Percentiles rank a stretch among this genome's conserved stretches.
phyloP scores from a whole-genome alignment of 2,329 filamentous ascomycete genomes.

The Zasmidium cellare region DNA sequence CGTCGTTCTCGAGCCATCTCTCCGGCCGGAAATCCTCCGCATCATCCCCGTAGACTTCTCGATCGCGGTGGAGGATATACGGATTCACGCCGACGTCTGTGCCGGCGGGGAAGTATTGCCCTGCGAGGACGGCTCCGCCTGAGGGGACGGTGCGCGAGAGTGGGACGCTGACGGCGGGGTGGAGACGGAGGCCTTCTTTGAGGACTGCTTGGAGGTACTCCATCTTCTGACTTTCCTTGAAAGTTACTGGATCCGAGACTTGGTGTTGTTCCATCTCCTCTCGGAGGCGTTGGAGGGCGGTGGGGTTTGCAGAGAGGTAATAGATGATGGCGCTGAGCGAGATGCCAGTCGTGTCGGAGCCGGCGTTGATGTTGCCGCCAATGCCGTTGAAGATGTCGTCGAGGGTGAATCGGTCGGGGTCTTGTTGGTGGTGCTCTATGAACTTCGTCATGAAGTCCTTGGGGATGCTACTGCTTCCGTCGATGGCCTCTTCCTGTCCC shows the following conservation, averaged over 20 bases:
- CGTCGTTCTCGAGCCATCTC: constrained; percentile 4
- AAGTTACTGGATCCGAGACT: neutral
- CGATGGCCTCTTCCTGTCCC: too few relatives aligned
- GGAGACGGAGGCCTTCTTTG: constrained; percentile 10
- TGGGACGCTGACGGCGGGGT: neutral
- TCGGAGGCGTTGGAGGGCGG: too few relatives aligned
- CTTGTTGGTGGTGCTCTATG: too few relatives aligned
- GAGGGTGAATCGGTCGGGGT: too few relatives aligned
- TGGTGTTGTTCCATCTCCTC: constrained; percentile 28
- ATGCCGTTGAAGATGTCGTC: too few relatives aligned
- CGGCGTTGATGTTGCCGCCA: too few relatives aligned
- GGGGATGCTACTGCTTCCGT: too few relatives aligned
- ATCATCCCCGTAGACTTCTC: constrained; percentile 37
- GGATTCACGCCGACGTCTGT: constrained; percentile 1
- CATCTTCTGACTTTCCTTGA: too few relatives aligned
- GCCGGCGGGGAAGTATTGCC: constrained; percentile 5
- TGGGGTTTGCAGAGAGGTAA: constrained; percentile 39
- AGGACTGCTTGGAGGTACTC: constrained; percentile 17
- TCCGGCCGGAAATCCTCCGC: constrained; percentile 8
- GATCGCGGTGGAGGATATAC: neutral
- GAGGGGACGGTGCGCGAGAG: constrained; percentile 5
- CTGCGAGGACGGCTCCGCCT: constrained; percentile 9
- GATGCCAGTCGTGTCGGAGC: constrained; percentile 37
- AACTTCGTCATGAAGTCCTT: too few relatives aligned
- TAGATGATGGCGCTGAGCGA: constrained; percentile 35